These are phyloP conservation scores for Globisporangium perplexum DNA, from an alignment of 352 stramenopile species.

Conservation along the genomic window DNA sequence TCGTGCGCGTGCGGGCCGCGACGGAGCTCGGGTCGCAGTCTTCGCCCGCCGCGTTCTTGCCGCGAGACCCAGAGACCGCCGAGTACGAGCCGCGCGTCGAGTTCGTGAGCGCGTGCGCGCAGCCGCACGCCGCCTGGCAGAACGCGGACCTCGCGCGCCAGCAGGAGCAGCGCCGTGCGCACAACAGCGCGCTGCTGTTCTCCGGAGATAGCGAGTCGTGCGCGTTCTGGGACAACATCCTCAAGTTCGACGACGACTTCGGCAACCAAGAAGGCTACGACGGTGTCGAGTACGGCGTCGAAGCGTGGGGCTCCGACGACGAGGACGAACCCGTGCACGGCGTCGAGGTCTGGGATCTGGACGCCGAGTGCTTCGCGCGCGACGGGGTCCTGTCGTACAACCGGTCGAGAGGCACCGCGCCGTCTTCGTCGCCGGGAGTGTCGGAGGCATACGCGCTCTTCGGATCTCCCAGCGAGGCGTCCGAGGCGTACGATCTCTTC, in stretches of 20 bases:
- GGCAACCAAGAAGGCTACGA: background rate
- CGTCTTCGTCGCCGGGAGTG: background rate
- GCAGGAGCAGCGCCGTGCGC: background rate
- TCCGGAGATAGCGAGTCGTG: conserved; percentile 7
- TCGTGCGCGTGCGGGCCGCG: conserved; percentile 9
- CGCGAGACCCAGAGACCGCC: background rate
- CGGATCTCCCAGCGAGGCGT: background rate
- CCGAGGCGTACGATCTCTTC: conserved; percentile 12
- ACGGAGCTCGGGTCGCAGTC: background rate
- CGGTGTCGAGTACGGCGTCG: conserved; percentile 4
- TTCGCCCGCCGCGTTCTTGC: background rate
- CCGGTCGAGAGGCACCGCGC: background rate
- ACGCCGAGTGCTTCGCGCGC: background rate
- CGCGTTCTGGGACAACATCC: conserved; percentile 15
- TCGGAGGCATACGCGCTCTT: background rate
- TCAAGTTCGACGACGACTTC: background rate
- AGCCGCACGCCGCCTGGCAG: background rate
- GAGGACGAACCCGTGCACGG: background rate
- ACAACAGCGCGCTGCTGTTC: conserved; percentile 6
- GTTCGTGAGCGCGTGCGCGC: background rate
- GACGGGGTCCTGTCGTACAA: background rate
- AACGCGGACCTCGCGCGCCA: background rate
- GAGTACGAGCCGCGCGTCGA: background rate
- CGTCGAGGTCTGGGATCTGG: background rate
- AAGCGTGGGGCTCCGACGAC: conserved; percentile 4